A percentile compares a stretch with the other conserved stretches of the same genome.
Evolutionary conservation across 2,329 filamentous ascomycete species (phyloP).

Genomic region (Penicillium italicum): DNA sequence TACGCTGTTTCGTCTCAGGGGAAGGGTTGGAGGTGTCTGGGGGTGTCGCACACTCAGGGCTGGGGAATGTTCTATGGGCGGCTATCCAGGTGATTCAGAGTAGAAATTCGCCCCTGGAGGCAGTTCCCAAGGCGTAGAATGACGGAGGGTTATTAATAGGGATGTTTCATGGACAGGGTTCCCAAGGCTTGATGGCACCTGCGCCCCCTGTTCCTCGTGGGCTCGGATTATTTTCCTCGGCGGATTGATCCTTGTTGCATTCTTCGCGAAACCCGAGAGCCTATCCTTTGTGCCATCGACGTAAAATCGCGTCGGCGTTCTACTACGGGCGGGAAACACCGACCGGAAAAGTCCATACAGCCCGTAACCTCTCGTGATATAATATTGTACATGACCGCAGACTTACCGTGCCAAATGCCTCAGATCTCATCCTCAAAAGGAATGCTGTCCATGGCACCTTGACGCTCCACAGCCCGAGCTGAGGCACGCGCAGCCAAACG

Average conservation of each 20-base stretch:
- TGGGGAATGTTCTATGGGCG: constrained; percentile 1
- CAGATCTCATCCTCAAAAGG: constrained; percentile 47
- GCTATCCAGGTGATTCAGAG: not conserved
- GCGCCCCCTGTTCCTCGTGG: constrained; percentile 4
- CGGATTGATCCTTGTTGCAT: not conserved
- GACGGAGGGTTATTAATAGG: constrained; percentile 5
- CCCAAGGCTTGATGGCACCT: not conserved
- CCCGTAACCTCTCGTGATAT: not conserved
- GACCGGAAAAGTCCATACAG: not conserved
- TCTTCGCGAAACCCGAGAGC: not conserved
- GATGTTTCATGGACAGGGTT: not conserved
- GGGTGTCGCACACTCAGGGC: not conserved
- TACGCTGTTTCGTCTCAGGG: not conserved
- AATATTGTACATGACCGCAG: constrained; percentile 9
- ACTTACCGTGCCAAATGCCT: not conserved
- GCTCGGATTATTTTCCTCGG: not conserved
- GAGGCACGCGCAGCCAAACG: constrained; percentile 44
- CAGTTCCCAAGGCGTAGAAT: not conserved
- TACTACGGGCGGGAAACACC: not conserved
- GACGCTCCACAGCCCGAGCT: constrained; percentile 44
- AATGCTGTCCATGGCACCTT: constrained; percentile 49
- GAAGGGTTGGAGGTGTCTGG: not conserved
- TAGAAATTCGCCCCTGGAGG: not conserved
- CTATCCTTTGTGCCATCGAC: not conserved
- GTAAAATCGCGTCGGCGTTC: not conserved